Base-by-base conservation (phyloP, 257 asterid species). In the Henckelia pumila region DNA sequence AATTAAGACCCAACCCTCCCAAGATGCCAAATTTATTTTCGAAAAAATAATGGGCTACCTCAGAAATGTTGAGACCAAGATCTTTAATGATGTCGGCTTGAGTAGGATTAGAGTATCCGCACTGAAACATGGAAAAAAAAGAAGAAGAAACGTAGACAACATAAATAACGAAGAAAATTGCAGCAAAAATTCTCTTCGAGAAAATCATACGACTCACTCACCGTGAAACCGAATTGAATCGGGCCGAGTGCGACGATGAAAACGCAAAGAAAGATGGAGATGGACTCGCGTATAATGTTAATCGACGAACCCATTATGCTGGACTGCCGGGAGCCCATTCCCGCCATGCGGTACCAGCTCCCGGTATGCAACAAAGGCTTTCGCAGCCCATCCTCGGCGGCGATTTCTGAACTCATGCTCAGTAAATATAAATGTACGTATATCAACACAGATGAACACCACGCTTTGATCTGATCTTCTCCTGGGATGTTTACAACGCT, bases 301-400 rank as follows among this genome's bases (percentile, higher is more conserved):
- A 77, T 59, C 1, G 97, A 80, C 17, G 97, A 84, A 68, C 80
- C 78, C 82, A 86, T 68, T 21, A 77, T 77, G 79, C 95, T 85
- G 75, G 88, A 79, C 63, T 79, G 88, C 25, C 91, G 80, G 35
- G 89, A 79, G 11, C 87, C 81, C 88, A 85, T 76, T 11, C 83
- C 85, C 14, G 82, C 22, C 88, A 83, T 83, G 47, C 92, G 83
- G 71, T 91, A 91, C 97, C 97, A 91, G 75, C 97, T 91, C 22
- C 96, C 96, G 0, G 95, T 91, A 70, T 88, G 95, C 70, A 91
- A 60, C 44, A 91, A 74, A 60, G 97, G 97, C 95, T 80, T 88
- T 19, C 91, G 88, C 56, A 82, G 75, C 81, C 89, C 97, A 80
- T 91, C 97, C 32, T 91, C 97, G 16, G 64, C 67, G 64, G 64